Evolutionary conservation across 208 protist genomes (phyloP), one percentile per base, ranked within the genome.

Genomic region (Acanthamoeba rhysodes): DNA sequence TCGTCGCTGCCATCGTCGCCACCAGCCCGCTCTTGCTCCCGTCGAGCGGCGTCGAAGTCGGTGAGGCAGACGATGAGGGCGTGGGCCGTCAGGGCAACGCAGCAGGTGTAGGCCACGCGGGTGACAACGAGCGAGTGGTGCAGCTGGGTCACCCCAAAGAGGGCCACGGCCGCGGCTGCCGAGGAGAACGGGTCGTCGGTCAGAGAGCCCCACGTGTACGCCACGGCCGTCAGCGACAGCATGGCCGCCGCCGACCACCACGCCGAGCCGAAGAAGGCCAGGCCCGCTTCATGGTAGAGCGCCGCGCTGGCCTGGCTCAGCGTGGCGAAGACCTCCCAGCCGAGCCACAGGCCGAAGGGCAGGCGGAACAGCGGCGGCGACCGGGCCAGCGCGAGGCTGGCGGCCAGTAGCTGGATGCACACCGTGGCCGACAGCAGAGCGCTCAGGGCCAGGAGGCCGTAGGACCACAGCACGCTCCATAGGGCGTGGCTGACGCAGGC

Each of bases 281-380:
- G 5, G 50, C 27, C 14, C 10, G 27, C n/a, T 53, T 88, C 80
- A 24, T 64, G n/a, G 50, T 59, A 59, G 50, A 88, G 80, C n/a
- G 80, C 80, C 18, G 50, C 80, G 50, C n/a, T 88, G 0, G n/a
- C 50, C 29, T 88, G 80, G 32, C 29, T n/a, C 6, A 88, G n/a
- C 5, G 53, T 8, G 29, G 20, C 41, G 22, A 66, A 66, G 14
- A 8, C 53, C 20, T n/a, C 34, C 80, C 80, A 88, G n/a, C 80
- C 80, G 80, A 88, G 32, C 80, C 80, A 88, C 2, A 88, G n/a
- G 50, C 80, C n/a, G 48, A 88, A 64, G 41, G 80, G 80, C 80
- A 88, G 27, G 27, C 80, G 80, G 80, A 62, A 37, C 18, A 64
- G 80, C 50, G 32, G 53, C 53, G 80, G 80, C 22, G 80, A 57